A percentile compares a stretch with the other conserved stretches of the same genome.
These are phyloP conservation scores for Leccinum subtestaceum DNA, from an alignment of 768 basidiomycete species.

Conservation along the genomic window DNA sequence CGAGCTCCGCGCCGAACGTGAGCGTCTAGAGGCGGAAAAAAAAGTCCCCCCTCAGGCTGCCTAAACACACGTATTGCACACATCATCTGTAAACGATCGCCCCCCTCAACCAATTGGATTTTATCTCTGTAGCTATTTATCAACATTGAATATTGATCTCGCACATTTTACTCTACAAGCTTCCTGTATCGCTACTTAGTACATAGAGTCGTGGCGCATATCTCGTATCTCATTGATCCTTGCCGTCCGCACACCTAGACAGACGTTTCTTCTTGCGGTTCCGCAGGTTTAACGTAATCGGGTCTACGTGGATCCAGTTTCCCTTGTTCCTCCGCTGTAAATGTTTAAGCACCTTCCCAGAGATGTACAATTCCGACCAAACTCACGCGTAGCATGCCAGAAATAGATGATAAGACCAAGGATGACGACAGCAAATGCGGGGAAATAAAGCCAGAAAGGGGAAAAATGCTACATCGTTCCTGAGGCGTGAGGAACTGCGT, in stretches of 20 bases:
- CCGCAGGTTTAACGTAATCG: conserved; percentile 45
- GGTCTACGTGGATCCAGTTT: conserved; percentile 57
- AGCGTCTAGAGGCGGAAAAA: conserved; percentile 49
- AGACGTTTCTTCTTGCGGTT: conserved; percentile 13
- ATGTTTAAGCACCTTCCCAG: conserved; percentile 7
- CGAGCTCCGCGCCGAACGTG: conserved; percentile 27
- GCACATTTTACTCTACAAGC: neutral
- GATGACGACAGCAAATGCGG: conserved; percentile 69
- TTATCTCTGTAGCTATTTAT: conserved; percentile 19
- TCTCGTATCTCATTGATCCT: neutral
- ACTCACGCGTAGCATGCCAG: conserved; percentile 81
- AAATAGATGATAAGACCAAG: conserved; percentile 79
- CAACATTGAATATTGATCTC: neutral
- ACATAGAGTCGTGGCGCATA: neutral
- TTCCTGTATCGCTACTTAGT: neutral
- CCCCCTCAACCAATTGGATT: conserved; percentile 30
- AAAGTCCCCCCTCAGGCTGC: conserved; percentile 24
- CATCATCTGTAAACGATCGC: conserved; percentile 22
- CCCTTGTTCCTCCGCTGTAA: conserved; percentile 71
- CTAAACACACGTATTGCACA: conserved; percentile 21
- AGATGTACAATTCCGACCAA: neutral
- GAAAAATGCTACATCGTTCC: conserved; percentile 56
- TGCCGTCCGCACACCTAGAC: conserved; percentile 9
- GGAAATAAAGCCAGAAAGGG: conserved; percentile 89
- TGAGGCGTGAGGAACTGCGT: conserved; percentile 8